Evolutionary conservation across 2,329 filamentous ascomycete genomes (phyloP), one percentile per base, ranked within the genome.

Genomic region (Fusarium chuoi): DNA sequence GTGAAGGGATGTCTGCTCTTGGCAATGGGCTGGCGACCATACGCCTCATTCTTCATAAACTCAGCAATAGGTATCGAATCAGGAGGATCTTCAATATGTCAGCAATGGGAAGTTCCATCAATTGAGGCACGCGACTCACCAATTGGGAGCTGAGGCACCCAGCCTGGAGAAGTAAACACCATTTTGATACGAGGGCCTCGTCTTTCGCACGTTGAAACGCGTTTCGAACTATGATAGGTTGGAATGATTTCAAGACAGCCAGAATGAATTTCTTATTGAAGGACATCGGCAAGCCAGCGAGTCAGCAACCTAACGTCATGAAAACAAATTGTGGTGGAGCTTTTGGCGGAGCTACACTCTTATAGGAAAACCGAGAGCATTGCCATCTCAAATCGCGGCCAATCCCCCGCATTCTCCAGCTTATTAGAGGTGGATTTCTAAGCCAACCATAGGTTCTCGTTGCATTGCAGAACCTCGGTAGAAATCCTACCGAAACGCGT

Each of bases 1-100:
- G 92, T 94, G 81, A 92, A 97, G 0, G 94, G 92, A 68, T 92
- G 88, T 55, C 86, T 85, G 22, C 93, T 91, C 70, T 89, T 85
- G 28, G 87, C 86, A 6, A 93, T 82, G 2, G 93, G 87, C 57
- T 84, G 81, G 44, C 94, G 76, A 0, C 76, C 75, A 39, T 42
- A 45, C 1, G n/a, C 18, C 11, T 68, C 65, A 11, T 68, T 69
- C 12, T 35, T 63, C 65, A 68, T 68, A 7, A 69, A 68, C 20
- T 68, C 64, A n/a, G 49, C 64, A 39, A 68, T 69, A 1, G 65
- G 33, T n/a, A 68, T 51, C 9, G 65, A 63, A 28, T 68, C 56
- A 7, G 65, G 65, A 2, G 65, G 65, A 4, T 69, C 65, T 68
- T 22, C 6, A 2, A 7, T 36, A 6, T 38, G 65, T 68, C 30